Conservation (phyloP, 768 basidiomycete genomes). For the Suillus americanus region DNA sequence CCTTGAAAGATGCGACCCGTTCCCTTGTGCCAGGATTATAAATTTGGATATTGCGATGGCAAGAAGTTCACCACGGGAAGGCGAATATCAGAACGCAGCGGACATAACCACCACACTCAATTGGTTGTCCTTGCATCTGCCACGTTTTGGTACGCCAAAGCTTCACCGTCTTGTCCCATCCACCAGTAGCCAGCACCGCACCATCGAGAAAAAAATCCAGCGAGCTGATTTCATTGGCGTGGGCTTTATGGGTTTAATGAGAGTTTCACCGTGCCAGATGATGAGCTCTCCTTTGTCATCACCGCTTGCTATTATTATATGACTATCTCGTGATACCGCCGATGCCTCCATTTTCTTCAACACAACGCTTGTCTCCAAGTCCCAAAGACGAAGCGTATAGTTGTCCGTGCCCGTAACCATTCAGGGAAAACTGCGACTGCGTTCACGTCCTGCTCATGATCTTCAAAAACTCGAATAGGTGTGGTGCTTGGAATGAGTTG, state of each 20-base stretch:
- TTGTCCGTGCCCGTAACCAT: not conserved
- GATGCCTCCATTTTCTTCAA: not conserved
- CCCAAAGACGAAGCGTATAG: not conserved
- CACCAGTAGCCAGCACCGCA: constrained; percentile 23
- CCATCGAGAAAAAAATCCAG: not conserved
- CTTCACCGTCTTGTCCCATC: not conserved
- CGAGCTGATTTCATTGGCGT: not conserved
- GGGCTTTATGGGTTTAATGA: not conserved
- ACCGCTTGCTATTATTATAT: not conserved
- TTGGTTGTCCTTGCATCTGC: not conserved
- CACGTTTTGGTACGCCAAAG: not conserved
- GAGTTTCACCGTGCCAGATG: not conserved
- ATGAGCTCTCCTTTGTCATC: not conserved
- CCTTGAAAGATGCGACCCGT: too few relatives aligned
- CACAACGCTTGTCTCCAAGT: not conserved
- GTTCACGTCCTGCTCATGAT: rapidly evolving
- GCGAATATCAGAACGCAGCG: not conserved
- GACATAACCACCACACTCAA: not conserved
- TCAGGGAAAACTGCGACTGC: not conserved
- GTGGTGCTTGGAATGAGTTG: too few relatives aligned
- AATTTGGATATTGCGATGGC: too few relatives aligned
- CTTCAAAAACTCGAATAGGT: not conserved
- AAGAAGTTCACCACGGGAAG: not conserved
- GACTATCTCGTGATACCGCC: not conserved
- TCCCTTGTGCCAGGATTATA: too few relatives aligned